Evolutionary conservation across 1,139 yeast genomes (phyloP), one percentile per base, ranked within the genome.

Genomic region (Diutina neorugosa): DNA sequence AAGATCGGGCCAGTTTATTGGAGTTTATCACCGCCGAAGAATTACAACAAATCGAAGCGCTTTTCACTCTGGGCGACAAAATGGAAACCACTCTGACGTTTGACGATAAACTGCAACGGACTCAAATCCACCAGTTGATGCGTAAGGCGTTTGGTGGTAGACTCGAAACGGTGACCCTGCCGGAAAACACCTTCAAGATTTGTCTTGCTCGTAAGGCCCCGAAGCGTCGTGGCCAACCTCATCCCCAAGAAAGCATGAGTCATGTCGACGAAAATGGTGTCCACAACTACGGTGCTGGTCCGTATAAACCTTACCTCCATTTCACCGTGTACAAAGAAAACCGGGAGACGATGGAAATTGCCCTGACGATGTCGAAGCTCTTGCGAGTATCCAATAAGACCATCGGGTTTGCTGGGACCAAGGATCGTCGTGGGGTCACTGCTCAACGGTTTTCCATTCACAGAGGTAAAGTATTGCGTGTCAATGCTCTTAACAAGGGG

Each of bases 291-390:
- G 80, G 89, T 0, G 72, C 86, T 56, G 96, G 96, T 3, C 81
- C 83, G 16, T 74, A 74, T 56, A 82, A 84, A 60, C 78, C 81
- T 51, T 88, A 70, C 65, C 70, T 93, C 46, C 93, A 86, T 62
- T 86, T 91, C 63, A 81, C 88, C 4, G 73, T 93, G 40, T 91
- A 86, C 71, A 93, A 93, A 66, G 97, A 93, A 64, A 94, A 94
- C 69, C 86, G 93, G 65, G 99, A 93, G 62, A 91, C 99, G 1
- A 90, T 93, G 97, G 98, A 93, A 67, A 91, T 88, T 8, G 94
- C 95, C 1, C 78, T 82, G 31, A 70, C 86, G 41, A 71, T 93
- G 51, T 73, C 93, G 44, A 86, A 85, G 63, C 78, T 87, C 58
- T 72, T 93, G 60, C 78, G 91, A 57, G 69, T 86, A 18, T 93